phyloP scores from a whole-genome alignment of 208 protist species.

The Trypanosoma platydactyli region DNA sequence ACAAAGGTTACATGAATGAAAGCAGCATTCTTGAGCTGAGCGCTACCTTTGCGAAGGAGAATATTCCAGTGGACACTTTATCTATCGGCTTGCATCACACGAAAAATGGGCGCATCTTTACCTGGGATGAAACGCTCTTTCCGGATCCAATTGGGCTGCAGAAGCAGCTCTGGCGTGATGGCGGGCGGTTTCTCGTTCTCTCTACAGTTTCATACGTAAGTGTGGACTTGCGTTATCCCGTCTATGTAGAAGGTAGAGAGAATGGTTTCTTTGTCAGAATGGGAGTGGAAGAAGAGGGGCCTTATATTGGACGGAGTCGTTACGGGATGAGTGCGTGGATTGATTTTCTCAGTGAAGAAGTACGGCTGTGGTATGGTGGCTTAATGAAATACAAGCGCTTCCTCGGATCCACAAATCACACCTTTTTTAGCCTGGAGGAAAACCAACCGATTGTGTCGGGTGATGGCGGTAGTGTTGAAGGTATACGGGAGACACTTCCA shows the following conservation, averaged over 20 bases:
- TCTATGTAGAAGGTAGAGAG: constrained; percentile 66
- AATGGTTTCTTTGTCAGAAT: constrained; percentile 84
- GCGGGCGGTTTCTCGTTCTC: constrained; percentile 91
- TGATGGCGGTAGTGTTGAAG: constrained; percentile 5
- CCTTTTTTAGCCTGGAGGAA: constrained; percentile 97
- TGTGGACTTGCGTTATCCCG: constrained; percentile 51
- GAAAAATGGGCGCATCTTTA: constrained; percentile 39
- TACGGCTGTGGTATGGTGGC: constrained; percentile 88
- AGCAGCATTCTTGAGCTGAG: constrained; percentile 14
- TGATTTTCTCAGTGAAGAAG: constrained; percentile 86
- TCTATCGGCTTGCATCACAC: constrained; percentile 23
- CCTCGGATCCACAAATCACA: constrained; percentile 83
- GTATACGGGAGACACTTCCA: constrained; percentile 80
- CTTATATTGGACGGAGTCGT: constrained; percentile 94
- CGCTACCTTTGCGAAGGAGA: constrained; percentile 17
- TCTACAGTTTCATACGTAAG: constrained; percentile 97
- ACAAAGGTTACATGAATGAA: neutral
- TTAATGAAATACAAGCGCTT: constrained; percentile 90
- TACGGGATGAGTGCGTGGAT: constrained; percentile 70
- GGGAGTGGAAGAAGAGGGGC: constrained; percentile 33
- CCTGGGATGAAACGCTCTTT: constrained; percentile 72
- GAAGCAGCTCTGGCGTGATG: constrained; percentile 57
- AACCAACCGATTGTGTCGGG: constrained; percentile 94
- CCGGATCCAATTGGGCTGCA: constrained; percentile 90
- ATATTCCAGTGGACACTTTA: constrained; percentile 54